Conservation (phyloP, 148 eudicot genomes). For the Beta vulgaris region DNA sequence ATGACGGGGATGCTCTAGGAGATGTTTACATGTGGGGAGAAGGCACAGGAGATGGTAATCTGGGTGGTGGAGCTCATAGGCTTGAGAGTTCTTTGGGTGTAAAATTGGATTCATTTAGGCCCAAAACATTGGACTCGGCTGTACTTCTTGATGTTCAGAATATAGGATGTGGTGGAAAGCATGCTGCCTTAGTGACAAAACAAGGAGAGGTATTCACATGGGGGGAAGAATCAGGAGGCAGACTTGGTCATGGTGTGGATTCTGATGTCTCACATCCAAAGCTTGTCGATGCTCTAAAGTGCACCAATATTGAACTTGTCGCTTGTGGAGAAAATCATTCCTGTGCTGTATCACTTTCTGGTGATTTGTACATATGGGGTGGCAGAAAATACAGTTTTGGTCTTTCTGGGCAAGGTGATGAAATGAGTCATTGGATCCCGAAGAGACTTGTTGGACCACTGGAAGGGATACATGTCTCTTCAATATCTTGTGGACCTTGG, state of each 20-base stretch:
- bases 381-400: constrained; percentile 52
- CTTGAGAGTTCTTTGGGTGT: constrained; percentile 31
- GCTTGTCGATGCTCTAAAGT: constrained; percentile 48
- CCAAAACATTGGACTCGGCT: constrained; percentile 61
- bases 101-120: constrained; percentile 43
- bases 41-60: constrained; percentile 49
- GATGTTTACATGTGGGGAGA: constrained; percentile 78
- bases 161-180: constrained; percentile 61
- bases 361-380: constrained; percentile 78
- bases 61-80: constrained; percentile 47
- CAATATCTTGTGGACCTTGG: constrained; percentile 78
- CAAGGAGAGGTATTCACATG: constrained; percentile 72
- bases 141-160: constrained; percentile 54
- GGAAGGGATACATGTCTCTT: constrained; percentile 57
- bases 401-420: constrained; percentile 64
- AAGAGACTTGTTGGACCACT: constrained; percentile 50
- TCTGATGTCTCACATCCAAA: constrained; percentile 57
- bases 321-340: constrained; percentile 79
- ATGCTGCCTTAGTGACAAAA: constrained; percentile 63
- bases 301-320: constrained; percentile 45
- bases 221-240: constrained; percentile 75
- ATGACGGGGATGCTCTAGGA: constrained; percentile 52
- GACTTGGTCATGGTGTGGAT: constrained; percentile 77
- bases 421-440: constrained; percentile 55
- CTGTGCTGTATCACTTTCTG: constrained; percentile 61